Evolutionary conservation across 805 yeast species (phyloP).

Genomic region (Candida berthetii): DNA sequence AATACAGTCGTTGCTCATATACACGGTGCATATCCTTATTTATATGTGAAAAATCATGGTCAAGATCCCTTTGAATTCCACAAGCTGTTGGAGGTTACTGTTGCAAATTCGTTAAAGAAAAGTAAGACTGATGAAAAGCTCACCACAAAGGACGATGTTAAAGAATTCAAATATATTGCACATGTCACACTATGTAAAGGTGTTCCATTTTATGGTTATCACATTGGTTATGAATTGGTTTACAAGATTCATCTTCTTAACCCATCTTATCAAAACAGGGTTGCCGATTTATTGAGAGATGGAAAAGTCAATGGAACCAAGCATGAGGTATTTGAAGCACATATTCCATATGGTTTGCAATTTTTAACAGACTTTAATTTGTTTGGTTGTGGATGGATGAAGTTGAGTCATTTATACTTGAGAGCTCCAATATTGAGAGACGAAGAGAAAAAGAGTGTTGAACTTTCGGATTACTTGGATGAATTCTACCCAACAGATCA

Average conservation of each 20-base stretch:
- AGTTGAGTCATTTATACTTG: conserved; percentile 39
- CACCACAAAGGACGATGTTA: conserved; percentile 3
- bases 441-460: conserved; percentile 22
- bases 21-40: conserved; percentile 81
- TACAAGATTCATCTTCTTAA: conserved; percentile 64
- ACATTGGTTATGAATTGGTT: conserved; percentile 54
- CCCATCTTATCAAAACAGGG: conserved; percentile 50
- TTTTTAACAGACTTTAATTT: conserved; percentile 79
- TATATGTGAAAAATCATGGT: conserved; percentile 60
- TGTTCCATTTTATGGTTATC: conserved; percentile 80
- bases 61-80: conserved; percentile 34
- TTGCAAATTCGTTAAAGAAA: conserved; percentile 32
- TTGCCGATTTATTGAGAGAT: conserved; percentile 42
- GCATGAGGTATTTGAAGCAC: conserved; percentile 66
- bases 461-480: conserved; percentile 26
- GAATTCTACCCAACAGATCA: conserved; percentile 17
- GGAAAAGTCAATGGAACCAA: conserved; percentile 32
- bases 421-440: conserved; percentile 46
- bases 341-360: conserved; percentile 71
- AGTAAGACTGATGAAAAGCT: conserved; percentile 9
- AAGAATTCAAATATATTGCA: conserved; percentile 40
- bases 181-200: conserved; percentile 64
- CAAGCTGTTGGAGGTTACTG: conserved; percentile 34
- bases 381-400: conserved; percentile 79
- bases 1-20: conserved; percentile 61